These are phyloP conservation scores for Aspergillus heteromorphus DNA, from an alignment of 495 filamentous ascomycete species.

Conservation along the genomic window DNA sequence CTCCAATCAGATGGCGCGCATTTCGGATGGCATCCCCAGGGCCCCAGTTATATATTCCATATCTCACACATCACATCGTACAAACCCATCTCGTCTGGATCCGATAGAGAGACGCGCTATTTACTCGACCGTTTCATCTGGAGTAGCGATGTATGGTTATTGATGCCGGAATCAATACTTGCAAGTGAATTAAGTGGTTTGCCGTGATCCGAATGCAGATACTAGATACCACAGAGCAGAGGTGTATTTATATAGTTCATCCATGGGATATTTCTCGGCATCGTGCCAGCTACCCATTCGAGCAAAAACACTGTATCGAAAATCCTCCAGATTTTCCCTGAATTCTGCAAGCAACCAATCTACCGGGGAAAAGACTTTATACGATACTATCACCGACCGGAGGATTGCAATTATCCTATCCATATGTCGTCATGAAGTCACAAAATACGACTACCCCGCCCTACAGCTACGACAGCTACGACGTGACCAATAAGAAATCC, in stretches of 20 bases:
- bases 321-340: no score
- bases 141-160: neutral
- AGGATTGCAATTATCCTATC: no score
- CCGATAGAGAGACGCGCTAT: neutral
- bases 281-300: neutral
- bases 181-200: neutral
- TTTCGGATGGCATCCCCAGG: neutral
- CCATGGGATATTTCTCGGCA: neutral
- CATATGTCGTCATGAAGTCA: no score
- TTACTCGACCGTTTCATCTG: neutral
- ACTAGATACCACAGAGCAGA: no score
- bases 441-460: neutral
- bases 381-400: no score
- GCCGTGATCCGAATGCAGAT: neutral
- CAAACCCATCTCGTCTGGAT: neutral
- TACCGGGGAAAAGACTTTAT: no score
- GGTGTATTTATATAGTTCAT: neutral
- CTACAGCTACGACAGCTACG: neutral
- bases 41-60: no score
- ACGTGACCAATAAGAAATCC: neutral
- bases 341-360: no score
- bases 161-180: neutral
- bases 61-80: neutral
- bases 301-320: neutral
- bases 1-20: conserved; percentile 9